Evolutionary conservation across 768 basidiomycete species (phyloP).

Genomic region (Lanmaoa rubissima): DNA sequence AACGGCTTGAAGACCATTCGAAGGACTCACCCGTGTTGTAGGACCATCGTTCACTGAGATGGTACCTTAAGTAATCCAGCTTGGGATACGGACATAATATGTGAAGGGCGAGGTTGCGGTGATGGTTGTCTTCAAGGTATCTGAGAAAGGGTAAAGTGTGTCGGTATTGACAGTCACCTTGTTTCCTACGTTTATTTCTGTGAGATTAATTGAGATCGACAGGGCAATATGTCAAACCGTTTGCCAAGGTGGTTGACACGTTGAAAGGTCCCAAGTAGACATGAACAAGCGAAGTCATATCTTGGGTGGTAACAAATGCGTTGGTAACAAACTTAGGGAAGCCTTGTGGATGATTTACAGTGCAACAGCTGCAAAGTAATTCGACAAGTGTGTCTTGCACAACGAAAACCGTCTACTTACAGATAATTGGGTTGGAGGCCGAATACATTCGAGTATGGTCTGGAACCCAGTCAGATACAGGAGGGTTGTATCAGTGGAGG

Average conservation of each 20-base stretch:
- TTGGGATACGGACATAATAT: neutral
- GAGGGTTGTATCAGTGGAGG: neutral
- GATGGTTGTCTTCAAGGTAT: neutral
- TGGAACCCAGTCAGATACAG: neutral
- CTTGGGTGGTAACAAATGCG: conserved; percentile 32
- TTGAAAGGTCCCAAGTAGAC: conserved; percentile 12
- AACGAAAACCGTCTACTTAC: neutral
- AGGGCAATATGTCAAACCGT: neutral
- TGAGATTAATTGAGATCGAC: neutral
- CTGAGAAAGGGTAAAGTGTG: conserved; percentile 1
- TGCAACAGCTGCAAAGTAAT: conserved; percentile 40
- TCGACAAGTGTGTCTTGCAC: neutral
- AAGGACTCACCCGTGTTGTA: neutral
- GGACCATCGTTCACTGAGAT: neutral
- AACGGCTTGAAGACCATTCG: neutral
- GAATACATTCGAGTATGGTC: conserved; percentile 2
- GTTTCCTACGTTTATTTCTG: neutral
- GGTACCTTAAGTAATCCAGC: neutral
- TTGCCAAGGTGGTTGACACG: conserved; percentile 36
- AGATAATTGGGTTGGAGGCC: conserved; percentile 4
- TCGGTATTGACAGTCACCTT: neutral
- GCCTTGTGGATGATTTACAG: conserved; percentile 53
- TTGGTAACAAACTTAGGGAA: conserved; percentile 40
- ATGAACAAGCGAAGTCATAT: conserved; percentile 45
- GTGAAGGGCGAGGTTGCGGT: neutral